phyloP scores from a whole-genome alignment of 2,329 filamentous ascomycete genomes.

The Diaporthe sp. region DNA sequence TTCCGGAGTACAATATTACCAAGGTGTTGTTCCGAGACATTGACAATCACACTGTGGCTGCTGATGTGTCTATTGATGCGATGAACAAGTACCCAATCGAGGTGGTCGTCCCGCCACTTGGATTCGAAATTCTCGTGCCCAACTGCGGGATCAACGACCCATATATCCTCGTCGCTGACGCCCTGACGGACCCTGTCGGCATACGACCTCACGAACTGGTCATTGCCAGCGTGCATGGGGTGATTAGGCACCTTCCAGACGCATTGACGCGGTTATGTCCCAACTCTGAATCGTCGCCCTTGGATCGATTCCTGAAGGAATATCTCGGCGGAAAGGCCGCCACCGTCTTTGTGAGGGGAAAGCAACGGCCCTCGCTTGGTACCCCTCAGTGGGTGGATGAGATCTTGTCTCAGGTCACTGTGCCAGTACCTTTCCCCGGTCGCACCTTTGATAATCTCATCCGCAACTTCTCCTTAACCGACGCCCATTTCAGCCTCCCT shows the following conservation, averaged over 20 bases:
- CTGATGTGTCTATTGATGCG: constrained; percentile 79
- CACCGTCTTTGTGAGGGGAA: constrained; percentile 85
- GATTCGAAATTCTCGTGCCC: constrained; percentile 86
- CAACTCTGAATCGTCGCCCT: constrained; percentile 79
- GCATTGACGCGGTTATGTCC: constrained; percentile 80
- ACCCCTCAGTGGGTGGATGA: constrained; percentile 87
- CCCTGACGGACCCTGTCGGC: constrained; percentile 73
- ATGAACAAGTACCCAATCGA: constrained; percentile 83
- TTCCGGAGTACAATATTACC: constrained; percentile 86
- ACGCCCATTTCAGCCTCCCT: constrained; percentile 89
- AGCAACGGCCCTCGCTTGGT: constrained; percentile 70
- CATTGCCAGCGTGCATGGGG: constrained; percentile 74
- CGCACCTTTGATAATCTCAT: constrained; percentile 84
- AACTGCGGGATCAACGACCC: constrained; percentile 79
- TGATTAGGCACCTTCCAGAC: constrained; percentile 79
- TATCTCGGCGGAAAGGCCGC: constrained; percentile 86
- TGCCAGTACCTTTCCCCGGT: constrained; percentile 87
- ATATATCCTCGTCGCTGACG: constrained; percentile 82
- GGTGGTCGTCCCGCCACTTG: constrained; percentile 80
- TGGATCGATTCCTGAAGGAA: constrained; percentile 82
- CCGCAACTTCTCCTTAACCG: constrained; percentile 85
- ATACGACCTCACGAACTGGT: constrained; percentile 77
- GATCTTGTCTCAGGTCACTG: constrained; percentile 81
- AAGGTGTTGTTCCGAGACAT: constrained; percentile 83
- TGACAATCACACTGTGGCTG: constrained; percentile 76